Conservation (phyloP, 306 rosid species). For the Vigna unguiculata region DNA sequence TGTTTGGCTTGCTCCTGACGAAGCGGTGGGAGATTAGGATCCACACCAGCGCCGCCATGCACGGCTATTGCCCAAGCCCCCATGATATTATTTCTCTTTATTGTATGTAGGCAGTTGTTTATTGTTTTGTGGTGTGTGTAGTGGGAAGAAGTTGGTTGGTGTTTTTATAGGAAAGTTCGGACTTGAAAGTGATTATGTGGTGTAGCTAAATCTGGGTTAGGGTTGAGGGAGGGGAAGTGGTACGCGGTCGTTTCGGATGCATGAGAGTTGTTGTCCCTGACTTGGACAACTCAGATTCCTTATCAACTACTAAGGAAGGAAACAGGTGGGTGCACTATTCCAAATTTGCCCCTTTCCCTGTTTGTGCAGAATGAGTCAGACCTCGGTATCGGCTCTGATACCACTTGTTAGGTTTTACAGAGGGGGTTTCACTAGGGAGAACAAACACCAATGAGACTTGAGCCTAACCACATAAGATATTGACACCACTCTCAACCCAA, state of each 20-base stretch:
- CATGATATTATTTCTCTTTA: conserved; percentile 39
- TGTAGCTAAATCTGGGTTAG: conserved; percentile 13
- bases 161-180: conserved; percentile 45
- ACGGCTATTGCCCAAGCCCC: conserved; percentile 93
- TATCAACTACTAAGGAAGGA: neutral
- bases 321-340: too few relatives aligned
- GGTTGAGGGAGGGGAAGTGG: neutral
- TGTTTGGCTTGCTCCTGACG: conserved; percentile 89
- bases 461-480: too few relatives aligned
- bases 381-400: too few relatives aligned
- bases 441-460: too few relatives aligned
- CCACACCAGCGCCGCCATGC: conserved; percentile 99
- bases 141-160: neutral
- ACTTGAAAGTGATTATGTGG: conserved; percentile 27
- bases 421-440: too few relatives aligned
- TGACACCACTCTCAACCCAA: too few relatives aligned
- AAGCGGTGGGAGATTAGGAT: conserved; percentile 83
- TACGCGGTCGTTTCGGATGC: neutral
- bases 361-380: neutral
- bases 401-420: too few relatives aligned
- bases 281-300: neutral
- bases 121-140: neutral
- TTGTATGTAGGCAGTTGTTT: neutral
- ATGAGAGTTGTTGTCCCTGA: neutral
- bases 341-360: too few relatives aligned